Percentiles rank a stretch among this genome's conserved stretches.
Conservation (phyloP, 75 land plant genomes). For the Larix kaempferi region DNA sequence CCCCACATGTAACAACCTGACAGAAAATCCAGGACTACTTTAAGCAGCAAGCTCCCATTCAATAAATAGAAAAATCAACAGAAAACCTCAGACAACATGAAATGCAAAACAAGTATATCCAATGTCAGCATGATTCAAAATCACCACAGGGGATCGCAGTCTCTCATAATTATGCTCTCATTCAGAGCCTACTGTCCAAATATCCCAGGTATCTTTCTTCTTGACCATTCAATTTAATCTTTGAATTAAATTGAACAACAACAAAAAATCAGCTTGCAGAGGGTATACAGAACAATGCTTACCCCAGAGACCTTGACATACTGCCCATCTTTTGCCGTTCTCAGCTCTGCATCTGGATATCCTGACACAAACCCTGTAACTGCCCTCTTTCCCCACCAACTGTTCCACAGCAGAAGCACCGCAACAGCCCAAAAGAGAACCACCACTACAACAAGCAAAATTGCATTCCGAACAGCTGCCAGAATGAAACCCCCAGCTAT, state of each 20-base stretch:
- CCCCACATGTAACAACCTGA: conserved; percentile 90
- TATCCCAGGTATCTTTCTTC: neutral
- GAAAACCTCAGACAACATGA: neutral
- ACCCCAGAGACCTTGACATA: conserved; percentile 59
- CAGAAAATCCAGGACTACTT: neutral
- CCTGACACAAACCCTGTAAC: conserved; percentile 31
- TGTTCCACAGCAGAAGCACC: conserved; percentile 38
- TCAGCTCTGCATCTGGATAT: conserved; percentile 35
- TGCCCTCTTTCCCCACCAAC: conserved; percentile 39
- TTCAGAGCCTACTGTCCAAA: neutral
- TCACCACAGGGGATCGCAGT: too few relatives aligned
- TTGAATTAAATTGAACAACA: neutral
- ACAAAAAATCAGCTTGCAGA: neutral
- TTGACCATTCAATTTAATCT: neutral
- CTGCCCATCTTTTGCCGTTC: conserved; percentile 46
- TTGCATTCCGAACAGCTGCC: conserved; percentile 44
- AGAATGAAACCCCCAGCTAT: conserved; percentile 51
- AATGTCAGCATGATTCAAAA: neutral
- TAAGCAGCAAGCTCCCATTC: neutral
- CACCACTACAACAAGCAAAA: conserved; percentile 39
- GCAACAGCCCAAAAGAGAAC: conserved; percentile 28
- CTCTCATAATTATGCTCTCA: neutral
- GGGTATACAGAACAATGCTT: conserved; percentile 11
- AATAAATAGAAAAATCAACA: neutral
- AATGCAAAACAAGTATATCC: neutral